A percentile compares a stretch with the other conserved stretches of the same genome.
Conservation (phyloP, 805 yeast species). For the Starmerella potacharoeniae region DNA sequence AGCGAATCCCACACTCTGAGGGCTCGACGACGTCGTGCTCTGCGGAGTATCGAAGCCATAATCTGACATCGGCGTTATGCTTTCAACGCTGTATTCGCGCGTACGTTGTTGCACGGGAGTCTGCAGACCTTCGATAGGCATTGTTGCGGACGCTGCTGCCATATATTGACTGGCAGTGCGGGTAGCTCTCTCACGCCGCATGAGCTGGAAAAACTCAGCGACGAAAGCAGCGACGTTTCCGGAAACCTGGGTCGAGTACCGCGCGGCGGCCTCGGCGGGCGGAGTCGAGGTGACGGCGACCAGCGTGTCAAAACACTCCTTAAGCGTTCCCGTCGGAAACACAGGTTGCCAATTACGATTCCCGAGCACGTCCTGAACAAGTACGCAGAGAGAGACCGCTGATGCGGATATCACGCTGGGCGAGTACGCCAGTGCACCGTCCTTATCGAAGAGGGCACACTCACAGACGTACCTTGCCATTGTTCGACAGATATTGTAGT, state of each 20-base stretch:
- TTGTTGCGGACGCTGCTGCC: background rate
- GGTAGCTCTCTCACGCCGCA: background rate
- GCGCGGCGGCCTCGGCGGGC: conserved; percentile 15
- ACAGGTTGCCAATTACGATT: conserved; percentile 16
- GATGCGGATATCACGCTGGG: conserved; percentile 29
- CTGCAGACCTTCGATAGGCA: background rate
- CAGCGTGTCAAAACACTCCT: conserved; percentile 23
- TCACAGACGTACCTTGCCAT: conserved; percentile 29
- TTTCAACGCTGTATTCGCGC: background rate
- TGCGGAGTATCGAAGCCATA: background rate
- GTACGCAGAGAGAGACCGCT: conserved; percentile 29
- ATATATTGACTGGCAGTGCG: background rate
- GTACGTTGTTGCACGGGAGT: background rate
- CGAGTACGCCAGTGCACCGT: conserved; percentile 22
- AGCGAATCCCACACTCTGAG: background rate
- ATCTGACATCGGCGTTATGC: background rate
- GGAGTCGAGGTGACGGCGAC: conserved; percentile 20
- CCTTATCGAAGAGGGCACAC: conserved; percentile 27
- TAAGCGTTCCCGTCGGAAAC: conserved; percentile 11
- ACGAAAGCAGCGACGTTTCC: conserved; percentile 6
- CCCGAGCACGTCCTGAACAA: conserved; percentile 19
- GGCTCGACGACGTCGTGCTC: background rate
- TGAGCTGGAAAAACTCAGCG: conserved; percentile 9
- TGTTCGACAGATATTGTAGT: conserved; percentile 14
- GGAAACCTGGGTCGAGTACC: conserved; percentile 8